phyloP scores from a whole-genome alignment of 495 filamentous ascomycete genomes.

The Oidiodendron maius region DNA sequence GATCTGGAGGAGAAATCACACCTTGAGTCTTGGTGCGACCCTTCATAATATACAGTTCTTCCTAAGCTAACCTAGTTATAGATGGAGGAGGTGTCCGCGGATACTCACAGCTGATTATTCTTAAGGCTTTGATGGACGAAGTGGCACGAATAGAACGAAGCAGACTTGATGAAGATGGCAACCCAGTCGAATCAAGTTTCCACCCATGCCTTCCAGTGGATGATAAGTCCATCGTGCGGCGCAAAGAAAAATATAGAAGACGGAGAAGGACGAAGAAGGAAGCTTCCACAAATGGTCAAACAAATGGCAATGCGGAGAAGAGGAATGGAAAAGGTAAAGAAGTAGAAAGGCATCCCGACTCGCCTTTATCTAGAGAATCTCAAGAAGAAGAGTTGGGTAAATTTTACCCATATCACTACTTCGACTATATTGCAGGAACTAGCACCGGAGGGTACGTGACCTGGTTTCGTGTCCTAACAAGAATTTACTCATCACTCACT shows the following conservation, averaged over 20 bases:
- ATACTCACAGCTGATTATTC: background rate
- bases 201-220: background rate
- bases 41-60: background rate
- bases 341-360: background rate
- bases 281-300: background rate
- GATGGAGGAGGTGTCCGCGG: constrained; percentile 10
- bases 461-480: background rate
- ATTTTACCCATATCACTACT: constrained; percentile 38
- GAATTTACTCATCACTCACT: constrained; percentile 8
- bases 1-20: constrained; percentile 4
- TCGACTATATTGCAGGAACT: constrained; percentile 42
- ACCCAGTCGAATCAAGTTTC: constrained; percentile 2
- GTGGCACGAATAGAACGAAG: constrained; percentile 4
- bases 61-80: background rate
- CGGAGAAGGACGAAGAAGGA: background rate
- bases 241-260: background rate
- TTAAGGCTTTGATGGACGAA: constrained; percentile 8
- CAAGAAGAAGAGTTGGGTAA: constrained; percentile 3
- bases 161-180: constrained; percentile 1
- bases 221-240: background rate
- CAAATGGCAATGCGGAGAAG: background rate
- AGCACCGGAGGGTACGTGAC: constrained; percentile 29
- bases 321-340: background rate
- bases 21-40: constrained; percentile 4
- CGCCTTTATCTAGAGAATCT: background rate